Percentiles rank a stretch among this genome's conserved stretches.
Evolutionary conservation across 2,329 filamentous ascomycete genomes (phyloP).

Genomic region (Botrytis hyacinthi): DNA sequence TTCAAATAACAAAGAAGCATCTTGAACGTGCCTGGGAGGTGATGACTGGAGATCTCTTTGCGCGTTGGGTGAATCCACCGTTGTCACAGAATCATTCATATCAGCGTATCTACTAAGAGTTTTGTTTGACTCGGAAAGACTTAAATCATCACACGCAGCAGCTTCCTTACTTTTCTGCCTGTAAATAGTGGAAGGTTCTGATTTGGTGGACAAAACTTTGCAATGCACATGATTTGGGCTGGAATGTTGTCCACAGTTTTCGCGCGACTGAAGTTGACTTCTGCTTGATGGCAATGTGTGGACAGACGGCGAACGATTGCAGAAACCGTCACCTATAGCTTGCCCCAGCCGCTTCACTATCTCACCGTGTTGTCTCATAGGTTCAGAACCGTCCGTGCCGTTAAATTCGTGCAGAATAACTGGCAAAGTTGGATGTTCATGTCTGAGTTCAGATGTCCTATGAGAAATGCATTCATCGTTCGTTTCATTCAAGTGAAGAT

Average conservation of each 20-base stretch:
- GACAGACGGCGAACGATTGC: not conserved
- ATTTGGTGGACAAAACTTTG: not conserved
- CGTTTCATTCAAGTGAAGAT: too few species aligned
- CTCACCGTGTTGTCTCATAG: not conserved
- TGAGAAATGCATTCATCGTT: not conserved
- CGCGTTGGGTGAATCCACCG: not conserved
- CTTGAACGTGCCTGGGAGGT: not conserved
- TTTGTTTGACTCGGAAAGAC: too few species aligned
- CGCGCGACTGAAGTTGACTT: not conserved
- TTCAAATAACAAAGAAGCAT: not conserved
- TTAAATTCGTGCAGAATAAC: not conserved
- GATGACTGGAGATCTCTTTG: not conserved
- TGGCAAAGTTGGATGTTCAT: not conserved
- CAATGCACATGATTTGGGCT: not conserved
- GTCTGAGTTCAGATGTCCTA: not conserved
- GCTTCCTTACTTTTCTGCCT: not conserved
- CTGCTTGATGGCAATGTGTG: not conserved
- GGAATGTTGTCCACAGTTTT: not conserved
- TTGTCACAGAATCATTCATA: not conserved
- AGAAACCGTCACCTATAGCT: not conserved
- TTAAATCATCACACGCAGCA: not conserved
- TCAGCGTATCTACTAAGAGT: not conserved
- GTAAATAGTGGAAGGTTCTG: too few species aligned
- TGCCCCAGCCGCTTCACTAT: accelerated
- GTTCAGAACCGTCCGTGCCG: not conserved